Evolutionary conservation across 495 filamentous ascomycete genomes (phyloP), one percentile per base, ranked within the genome.

Genomic region (Penicillium crystallinum): DNA sequence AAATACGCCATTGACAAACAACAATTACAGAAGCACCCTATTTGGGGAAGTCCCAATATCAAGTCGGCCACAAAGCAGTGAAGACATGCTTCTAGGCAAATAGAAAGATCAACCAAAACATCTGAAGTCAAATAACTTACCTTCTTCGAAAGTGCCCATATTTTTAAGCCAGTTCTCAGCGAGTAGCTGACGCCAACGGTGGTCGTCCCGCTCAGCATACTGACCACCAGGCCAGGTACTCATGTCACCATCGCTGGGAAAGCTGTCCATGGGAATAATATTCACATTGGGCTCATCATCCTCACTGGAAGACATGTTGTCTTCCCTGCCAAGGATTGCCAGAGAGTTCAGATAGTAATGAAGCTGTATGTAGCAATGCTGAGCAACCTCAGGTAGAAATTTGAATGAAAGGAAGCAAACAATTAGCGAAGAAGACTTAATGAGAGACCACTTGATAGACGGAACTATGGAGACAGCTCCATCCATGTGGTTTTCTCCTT

Each of bases 161-260:
- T 67, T 55, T 46, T 63, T 54, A 30, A 75, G 53, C 74, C 74
- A 77, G 52, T 67, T 53, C 19, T 52, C 55, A 2, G 73, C 74
- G 33, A 77, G 55, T 22, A 58, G 63, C 19, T 52, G 36, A 9
- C 67, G 59, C 53, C 70, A 76, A 9, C 47, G 48, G 8, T 21
- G 15, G 25, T 65, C 63, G 47, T 65, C 59, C 34, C 46, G 55
- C 17, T 36, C 30, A 14, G 25, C 7, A 18, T 57, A 70, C n/a
- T 40, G 34, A 8, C 29, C 40, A 12, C 22, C 54, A 6, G 72
- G 72, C 74, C 72, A 75, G 4, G 54, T 58, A 11, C 49, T 41
- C 8, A 46, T 30, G 17, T 62, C 49, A 0, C 74, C 74, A 54
- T 77, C 74, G 23, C 63, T 73, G 14, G 65, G 58, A 4, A 53